Conservation (phyloP, 1,139 yeast species). For the Lodderomyces margitis region DNA sequence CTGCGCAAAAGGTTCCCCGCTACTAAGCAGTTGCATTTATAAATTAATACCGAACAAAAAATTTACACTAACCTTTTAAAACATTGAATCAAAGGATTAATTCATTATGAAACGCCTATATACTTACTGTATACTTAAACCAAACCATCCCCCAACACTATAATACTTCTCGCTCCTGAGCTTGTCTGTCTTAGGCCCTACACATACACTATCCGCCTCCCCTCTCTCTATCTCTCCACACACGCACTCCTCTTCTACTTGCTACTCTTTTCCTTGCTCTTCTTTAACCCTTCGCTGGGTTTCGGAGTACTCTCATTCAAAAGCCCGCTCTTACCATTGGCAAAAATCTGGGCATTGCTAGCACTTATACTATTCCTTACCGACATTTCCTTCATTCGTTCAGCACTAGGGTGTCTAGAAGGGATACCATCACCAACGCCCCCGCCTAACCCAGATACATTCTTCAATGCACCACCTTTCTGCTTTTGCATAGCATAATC, state of each 20-base stretch:
- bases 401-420: conserved; percentile 49
- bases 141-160: neutral
- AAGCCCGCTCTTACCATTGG: conserved; percentile 47
- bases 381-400: conserved; percentile 47
- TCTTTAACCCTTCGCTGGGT: conserved; percentile 3
- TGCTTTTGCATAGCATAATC: conserved; percentile 91
- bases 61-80: neutral
- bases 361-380: conserved; percentile 47
- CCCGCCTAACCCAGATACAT: conserved; percentile 25
- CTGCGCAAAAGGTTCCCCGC: no score
- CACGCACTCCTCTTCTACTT: neutral
- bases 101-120: neutral
- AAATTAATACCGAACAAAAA: conserved; percentile 1
- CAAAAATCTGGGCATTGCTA: conserved; percentile 42
- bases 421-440: conserved; percentile 40
- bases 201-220: neutral
- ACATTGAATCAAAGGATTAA: no score
- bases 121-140: neutral
- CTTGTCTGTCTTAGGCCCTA: no score
- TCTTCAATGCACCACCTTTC: conserved; percentile 18
- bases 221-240: neutral
- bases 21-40: no score
- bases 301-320: conserved; percentile 43
- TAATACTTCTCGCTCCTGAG: neutral
- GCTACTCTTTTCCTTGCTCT: neutral